These are phyloP conservation scores for Daldinia loculata DNA, from an alignment of 495 filamentous ascomycete species.

Conservation along the genomic window DNA sequence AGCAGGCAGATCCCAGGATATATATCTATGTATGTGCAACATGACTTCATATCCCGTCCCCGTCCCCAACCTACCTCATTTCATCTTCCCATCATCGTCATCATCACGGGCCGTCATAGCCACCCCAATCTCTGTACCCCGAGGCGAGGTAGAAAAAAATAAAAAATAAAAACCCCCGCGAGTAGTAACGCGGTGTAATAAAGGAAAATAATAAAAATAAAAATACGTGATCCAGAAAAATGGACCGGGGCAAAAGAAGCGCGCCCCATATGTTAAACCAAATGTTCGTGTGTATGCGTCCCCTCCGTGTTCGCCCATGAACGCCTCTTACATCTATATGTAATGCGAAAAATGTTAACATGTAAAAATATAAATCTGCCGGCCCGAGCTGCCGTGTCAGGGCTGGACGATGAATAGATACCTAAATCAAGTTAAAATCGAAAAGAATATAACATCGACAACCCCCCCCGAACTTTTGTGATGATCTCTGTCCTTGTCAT, in stretches of 20 bases:
- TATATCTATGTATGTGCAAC: background rate
- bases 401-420: background rate
- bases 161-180: background rate
- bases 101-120: background rate
- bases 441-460: conserved; percentile 14
- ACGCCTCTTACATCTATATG: conserved; percentile 5
- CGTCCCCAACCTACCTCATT: conserved; percentile 4
- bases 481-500: conserved; percentile 24
- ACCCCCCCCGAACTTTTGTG: conserved; percentile 21
- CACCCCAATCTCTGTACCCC: background rate
- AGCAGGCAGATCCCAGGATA: conserved; percentile 21
- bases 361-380: background rate
- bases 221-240: background rate
- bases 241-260: background rate
- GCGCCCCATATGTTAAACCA: background rate
- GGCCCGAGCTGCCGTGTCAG: conserved; percentile 1
- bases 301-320: conserved; percentile 20
- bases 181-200: background rate
- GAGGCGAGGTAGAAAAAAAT: background rate
- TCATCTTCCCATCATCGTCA: background rate
- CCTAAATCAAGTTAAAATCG: background rate
- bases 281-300: conserved; percentile 12
- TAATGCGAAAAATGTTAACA: background rate
- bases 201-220: background rate
- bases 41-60: conserved; percentile 19